These are phyloP conservation scores for Arachnomyces sp. DNA, from an alignment of 2,329 filamentous ascomycete species.

Conservation along the genomic window DNA sequence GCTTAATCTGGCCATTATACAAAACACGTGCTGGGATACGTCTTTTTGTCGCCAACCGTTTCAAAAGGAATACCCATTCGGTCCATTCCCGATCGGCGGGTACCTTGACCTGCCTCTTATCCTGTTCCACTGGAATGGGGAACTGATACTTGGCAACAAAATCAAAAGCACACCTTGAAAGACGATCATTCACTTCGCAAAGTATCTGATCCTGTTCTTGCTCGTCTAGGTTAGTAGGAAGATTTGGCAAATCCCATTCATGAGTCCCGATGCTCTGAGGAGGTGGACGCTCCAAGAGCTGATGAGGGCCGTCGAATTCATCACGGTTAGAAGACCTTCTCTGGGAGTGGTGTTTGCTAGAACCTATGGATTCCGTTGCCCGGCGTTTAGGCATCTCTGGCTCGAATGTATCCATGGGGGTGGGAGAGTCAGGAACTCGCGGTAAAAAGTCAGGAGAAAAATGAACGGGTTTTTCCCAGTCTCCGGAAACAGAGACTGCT, in stretches of 20 bases:
- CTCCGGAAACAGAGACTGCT: conserved; percentile 24
- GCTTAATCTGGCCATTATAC: conserved; percentile 86
- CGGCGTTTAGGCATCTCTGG: conserved; percentile 30
- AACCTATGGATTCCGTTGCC: conserved; percentile 23
- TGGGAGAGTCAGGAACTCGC: conserved; percentile 26
- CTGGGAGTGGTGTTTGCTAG: conserved; percentile 41
- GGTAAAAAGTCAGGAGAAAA: conserved; percentile 24
- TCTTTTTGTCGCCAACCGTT: conserved; percentile 76
- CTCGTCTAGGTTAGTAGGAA: conserved; percentile 73
- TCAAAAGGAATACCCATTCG: conserved; percentile 83
- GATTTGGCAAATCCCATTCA: conserved; percentile 71
- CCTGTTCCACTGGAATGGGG: conserved; percentile 73
- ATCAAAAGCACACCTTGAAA: conserved; percentile 80
- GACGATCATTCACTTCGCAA: conserved; percentile 71
- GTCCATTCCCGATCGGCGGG: conserved; percentile 80
- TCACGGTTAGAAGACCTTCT: conserved; percentile 58
- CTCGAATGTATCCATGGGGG: conserved; percentile 26
- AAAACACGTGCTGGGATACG: conserved; percentile 76
- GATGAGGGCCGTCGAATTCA: conserved; percentile 82
- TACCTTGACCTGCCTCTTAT: conserved; percentile 68
- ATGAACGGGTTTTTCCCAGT: conserved; percentile 27
- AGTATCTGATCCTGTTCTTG: conserved; percentile 80
- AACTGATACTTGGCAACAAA: conserved; percentile 90
- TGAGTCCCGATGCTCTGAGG: conserved; percentile 65
- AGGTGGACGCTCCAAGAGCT: conserved; percentile 67